Evolutionary conservation across 805 yeast genomes (phyloP), one percentile per base, ranked within the genome.

Genomic region (Huiozyma sinensis): DNA sequence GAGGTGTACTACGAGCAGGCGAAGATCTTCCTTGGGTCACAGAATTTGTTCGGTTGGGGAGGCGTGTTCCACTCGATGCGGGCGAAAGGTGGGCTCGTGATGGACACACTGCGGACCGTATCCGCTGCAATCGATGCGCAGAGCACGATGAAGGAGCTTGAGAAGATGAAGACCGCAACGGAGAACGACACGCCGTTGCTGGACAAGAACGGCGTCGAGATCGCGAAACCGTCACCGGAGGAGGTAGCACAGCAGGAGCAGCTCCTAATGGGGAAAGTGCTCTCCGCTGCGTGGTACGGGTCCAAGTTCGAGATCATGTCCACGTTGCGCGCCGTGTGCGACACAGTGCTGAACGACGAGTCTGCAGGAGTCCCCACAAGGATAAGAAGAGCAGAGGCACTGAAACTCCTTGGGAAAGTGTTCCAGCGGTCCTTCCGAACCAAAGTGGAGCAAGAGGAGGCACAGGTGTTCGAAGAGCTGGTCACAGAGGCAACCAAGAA

Each of bases 221-320:
- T 76, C 11, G 77, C 77, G 2, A 83, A 78, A 47, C 73, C 73
- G n/a, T 62, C 82, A 0, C 69, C 70, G 3, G 84, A 79, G 50
- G 82, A 79, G 44, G 48, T 79, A 27, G 86, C 85, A 2, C 82
- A 80, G 47, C 73, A 79, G 69, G 90, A 83, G 56, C 79, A 82
- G 58, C 69, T 79, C 31, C 64, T 84, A 50, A 79, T 83, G 71
- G 92, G 90, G 17, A 84, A 83, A 60, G 84, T 83, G 13, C 65
- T 84, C 33, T 81, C 84, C 7, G 90, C 89, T 2, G 92, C 92
- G 7, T 84, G 94, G 94, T 77, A 78, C 9, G 87, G 90, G 0
- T 79, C 89, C 9, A 81, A 75, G 55, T 83, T 78, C 57, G 94
- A 84, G 60, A 83, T 84, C 43, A 83, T 79, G 58, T 71, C 81